Evolutionary conservation across 2,329 filamentous ascomycete species (phyloP), one percentile per base, ranked within the genome.

Genomic region (Trichophyton benhamiae): DNA sequence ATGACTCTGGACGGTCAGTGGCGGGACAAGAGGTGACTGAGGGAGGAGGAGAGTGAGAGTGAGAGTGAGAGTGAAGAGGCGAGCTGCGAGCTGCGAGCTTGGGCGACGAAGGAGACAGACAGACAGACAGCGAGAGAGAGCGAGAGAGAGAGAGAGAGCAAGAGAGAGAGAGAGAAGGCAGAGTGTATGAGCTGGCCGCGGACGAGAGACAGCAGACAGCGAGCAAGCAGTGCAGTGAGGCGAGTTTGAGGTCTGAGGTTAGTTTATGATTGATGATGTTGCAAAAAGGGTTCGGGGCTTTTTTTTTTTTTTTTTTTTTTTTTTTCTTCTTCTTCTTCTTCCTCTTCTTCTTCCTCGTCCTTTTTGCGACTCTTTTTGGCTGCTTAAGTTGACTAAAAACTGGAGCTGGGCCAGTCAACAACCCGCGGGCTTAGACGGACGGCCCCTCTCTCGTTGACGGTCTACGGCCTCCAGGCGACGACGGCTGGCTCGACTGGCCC

Each of bases 381-480:
- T 44, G 41, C 41, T 44, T 46, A 46, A 44, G 41, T 44, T 44
- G 44, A 48, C 44, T 36, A 36, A 44, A 48, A 48, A 20, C 17
- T 48, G 44, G 44, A 53, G 48, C 48, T 53, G 48, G 48, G 22
- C 48, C 48, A 53, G 49, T 53, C 49, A 53, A 30, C 22, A 53
- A 30, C 48, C 48, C 25, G 25, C 25, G 5, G 25, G 25, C 25
- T 53, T 25, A 53, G 27, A 53, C 33, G 4, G 33, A 11, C 48
- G 48, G 48, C 48, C 48, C 48, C 48, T 53, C 48, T 52, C 25
- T 52, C 25, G 5, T n/a, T n/a, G n/a, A n/a, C n/a, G n/a, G n/a
- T n/a, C 30, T 1, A 9, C 5, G 30, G 30, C 5, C 30, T 33
- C 30, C 30, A 22, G 22, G 22, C 22, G 22, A 22, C 22, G 22